Conservation (phyloP, 2,329 filamentous ascomycete genomes). For the Neofusicoccum cordaticola region DNA sequence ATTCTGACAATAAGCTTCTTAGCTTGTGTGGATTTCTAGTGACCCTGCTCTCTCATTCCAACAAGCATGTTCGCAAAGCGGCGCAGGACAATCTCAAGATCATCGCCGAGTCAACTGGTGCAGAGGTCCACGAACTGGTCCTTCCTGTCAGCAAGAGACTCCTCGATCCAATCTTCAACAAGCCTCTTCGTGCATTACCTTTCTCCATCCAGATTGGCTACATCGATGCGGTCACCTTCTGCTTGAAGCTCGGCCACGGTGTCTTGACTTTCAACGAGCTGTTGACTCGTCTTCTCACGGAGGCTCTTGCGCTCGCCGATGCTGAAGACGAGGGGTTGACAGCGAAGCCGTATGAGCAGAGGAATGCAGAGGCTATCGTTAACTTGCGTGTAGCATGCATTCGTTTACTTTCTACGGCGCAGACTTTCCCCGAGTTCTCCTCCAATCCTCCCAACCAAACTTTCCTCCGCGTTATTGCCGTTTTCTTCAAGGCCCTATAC, state of each 20-base stretch:
- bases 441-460: constrained; percentile 67
- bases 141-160: constrained; percentile 87
- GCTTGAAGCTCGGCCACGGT: constrained; percentile 81
- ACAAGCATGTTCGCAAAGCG: constrained; percentile 86
- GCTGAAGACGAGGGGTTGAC: constrained; percentile 90
- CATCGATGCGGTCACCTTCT: constrained; percentile 96
- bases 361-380: constrained; percentile 93
- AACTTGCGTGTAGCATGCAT: constrained; percentile 91
- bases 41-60: constrained; percentile 90
- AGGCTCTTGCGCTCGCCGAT: constrained; percentile 90
- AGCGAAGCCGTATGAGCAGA: constrained; percentile 83
- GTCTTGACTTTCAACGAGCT: constrained; percentile 92
- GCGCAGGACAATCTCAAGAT: constrained; percentile 77
- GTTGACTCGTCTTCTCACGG: constrained; percentile 84
- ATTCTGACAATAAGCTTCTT: constrained; percentile 59
- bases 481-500: constrained; percentile 98
- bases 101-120: constrained; percentile 72
- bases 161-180: constrained; percentile 89
- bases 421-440: constrained; percentile 87
- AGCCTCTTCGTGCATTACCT: constrained; percentile 86
- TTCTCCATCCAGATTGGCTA: constrained; percentile 97
- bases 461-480: constrained; percentile 69
- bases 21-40: constrained; percentile 83
- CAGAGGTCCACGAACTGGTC: constrained; percentile 83
- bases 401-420: constrained; percentile 86